phyloP scores from a whole-genome alignment of 2,329 filamentous ascomycete genomes.

The Alternaria triticimaculans region DNA sequence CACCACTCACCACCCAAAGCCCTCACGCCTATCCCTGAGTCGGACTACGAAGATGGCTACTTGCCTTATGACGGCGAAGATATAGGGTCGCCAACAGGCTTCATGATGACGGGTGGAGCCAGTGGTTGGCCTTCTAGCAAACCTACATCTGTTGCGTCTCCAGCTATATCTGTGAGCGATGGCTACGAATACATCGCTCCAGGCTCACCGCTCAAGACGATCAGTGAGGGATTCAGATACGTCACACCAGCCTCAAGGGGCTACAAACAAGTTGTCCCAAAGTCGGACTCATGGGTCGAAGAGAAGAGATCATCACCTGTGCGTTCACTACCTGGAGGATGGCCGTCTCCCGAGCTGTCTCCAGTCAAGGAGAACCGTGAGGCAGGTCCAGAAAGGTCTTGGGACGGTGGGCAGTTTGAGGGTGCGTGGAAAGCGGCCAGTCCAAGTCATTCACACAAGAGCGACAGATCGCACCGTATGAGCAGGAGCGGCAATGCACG shows the following conservation, averaged over 20 bases:
- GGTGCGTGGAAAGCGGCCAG: slow-evolving; percentile 1
- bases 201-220: background rate
- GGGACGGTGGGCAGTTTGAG: background rate
- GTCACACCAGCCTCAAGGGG: background rate
- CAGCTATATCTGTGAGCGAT: background rate
- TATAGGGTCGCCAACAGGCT: slow-evolving; percentile 22
- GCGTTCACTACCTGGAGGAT: slow-evolving; percentile 11
- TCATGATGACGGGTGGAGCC: slow-evolving; percentile 31
- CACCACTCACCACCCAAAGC: background rate
- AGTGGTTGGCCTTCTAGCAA: slow-evolving; percentile 18
- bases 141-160: background rate
- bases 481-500: background rate
- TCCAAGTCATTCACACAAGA: background rate
- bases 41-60: slow-evolving; percentile 15
- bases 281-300: background rate
- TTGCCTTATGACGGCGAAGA: background rate
- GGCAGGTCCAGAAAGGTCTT: background rate
- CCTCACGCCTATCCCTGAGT: slow-evolving; percentile 19
- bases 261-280: background rate
- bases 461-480: background rate
- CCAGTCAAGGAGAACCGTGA: background rate
- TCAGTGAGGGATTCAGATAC: slow-evolving; percentile 1
- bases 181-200: background rate
- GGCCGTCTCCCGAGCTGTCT: slow-evolving; percentile 20
- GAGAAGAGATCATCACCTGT: slow-evolving; percentile 1